These are phyloP conservation scores for Cladophialophora carrionii DNA, from an alignment of 2,329 filamentous ascomycete genomes.

Conservation along the genomic window DNA sequence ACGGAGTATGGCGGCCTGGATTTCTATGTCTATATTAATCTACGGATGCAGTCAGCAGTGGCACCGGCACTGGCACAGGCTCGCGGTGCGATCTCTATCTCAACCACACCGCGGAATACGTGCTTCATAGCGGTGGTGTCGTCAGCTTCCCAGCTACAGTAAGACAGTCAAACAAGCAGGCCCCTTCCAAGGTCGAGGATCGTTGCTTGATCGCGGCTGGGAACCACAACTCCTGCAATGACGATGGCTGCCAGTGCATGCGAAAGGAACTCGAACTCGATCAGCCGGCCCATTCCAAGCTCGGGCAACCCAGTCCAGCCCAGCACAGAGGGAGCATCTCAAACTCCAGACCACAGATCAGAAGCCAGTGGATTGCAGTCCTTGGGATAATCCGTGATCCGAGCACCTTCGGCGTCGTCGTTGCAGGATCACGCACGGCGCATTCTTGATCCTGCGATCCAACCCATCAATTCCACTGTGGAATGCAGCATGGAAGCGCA, in stretches of 20 bases:
- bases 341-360: slow-evolving; percentile 8
- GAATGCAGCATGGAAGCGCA: slow-evolving; percentile 10
- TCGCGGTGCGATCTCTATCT: no score
- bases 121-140: not conserved
- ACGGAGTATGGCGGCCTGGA: no score
- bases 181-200: not conserved
- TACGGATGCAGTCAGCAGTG: no score
- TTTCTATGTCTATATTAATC: no score
- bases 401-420: not conserved
- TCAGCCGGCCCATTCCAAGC: slow-evolving; percentile 25
- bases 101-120: not conserved
- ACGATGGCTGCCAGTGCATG: not conserved
- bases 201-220: not conserved
- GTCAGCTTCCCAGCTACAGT: no score
- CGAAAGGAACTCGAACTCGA: not conserved
- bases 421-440: not conserved
- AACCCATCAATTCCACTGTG: slow-evolving; percentile 6
- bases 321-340: not conserved
- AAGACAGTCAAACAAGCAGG: no score
- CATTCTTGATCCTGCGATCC: not conserved
- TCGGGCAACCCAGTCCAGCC: slow-evolving; percentile 13
- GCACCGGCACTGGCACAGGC: no score
- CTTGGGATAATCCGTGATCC: not conserved
- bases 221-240: not conserved
- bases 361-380: not conserved